Evolutionary conservation across 257 asterid genomes (phyloP), one percentile per base, ranked within the genome.

Genomic region (Sherardia arvensis): DNA sequence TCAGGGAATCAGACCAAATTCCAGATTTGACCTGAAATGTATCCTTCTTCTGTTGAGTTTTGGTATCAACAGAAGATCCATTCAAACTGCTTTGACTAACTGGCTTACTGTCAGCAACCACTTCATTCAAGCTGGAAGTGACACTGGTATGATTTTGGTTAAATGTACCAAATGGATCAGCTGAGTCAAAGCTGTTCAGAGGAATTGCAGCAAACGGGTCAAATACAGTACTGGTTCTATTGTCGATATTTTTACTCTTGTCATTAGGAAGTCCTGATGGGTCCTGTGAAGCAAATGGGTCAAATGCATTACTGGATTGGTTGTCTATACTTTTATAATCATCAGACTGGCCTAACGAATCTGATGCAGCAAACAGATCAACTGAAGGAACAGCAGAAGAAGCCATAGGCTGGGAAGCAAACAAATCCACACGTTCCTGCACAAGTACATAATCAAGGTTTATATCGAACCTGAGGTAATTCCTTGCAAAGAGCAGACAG

Each of bases 1-100:
- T 90, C 80, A 90, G 68, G 58, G 97, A 90, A 87, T 90, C 97
- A 55, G 97, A 92, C 97, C 97, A 90, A 69, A 90, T 85, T 78
- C 95, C 97, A 28, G 96, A 87, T 77, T 86, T 90, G 65, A 90
- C 93, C 81, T 90, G 96, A 83, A 87, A 90, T n/a, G 79, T 57
- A 64, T 75, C 76, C 76, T 82, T 89, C 83, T 82, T 83, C 34
- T 75, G 51, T 62, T 64, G 70, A 64, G 65, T 68, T 59, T 70
- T 73, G 32, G 53, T 64, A 27, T 70, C 79, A 68, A 67, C 74
- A 18, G 77, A 66, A 66, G 77, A 60, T 62, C 74, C 87, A 67
- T 53, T 68, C 38, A 55, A 36, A 59, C 40, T 75, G 68, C 74
- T 80, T 53, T 71, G 78, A 68, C 57, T 69, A 60, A 43, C 27